These are phyloP conservation scores for Waitea zeae DNA, from an alignment of 1,284 basidiomycete species.

Conservation along the genomic window DNA sequence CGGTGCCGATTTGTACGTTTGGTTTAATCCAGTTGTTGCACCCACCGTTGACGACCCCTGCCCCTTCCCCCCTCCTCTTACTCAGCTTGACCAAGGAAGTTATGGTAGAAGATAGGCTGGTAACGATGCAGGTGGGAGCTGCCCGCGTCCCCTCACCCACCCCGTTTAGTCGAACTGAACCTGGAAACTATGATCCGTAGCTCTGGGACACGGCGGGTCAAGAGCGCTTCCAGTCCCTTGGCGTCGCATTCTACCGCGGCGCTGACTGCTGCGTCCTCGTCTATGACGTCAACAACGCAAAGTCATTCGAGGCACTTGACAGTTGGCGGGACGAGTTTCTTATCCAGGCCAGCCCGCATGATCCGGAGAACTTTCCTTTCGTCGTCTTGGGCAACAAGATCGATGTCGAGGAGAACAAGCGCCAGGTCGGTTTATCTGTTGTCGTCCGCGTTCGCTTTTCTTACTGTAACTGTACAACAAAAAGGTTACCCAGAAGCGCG, in stretches of 20 bases:
- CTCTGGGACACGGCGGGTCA: constrained; percentile 99
- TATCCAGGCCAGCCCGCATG: constrained; percentile 94
- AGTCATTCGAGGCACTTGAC: constrained; percentile 96
- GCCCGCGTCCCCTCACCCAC: constrained; percentile 1
- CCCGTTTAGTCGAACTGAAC: no score
- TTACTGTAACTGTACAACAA: constrained; percentile 2
- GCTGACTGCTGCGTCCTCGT: constrained; percentile 99
- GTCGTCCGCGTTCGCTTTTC: neutral
- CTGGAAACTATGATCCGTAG: constrained; percentile 27
- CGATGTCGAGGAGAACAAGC: constrained; percentile 97
- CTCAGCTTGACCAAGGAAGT: constrained; percentile 96
- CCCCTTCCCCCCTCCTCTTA: no score
- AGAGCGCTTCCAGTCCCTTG: constrained; percentile 97
- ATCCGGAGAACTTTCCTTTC: constrained; percentile 98
- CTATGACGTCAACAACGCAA: constrained; percentile 97
- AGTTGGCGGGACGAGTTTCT: constrained; percentile 97
- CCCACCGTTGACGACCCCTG: constrained; percentile 11
- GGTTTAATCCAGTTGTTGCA: constrained; percentile 3
- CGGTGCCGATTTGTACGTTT: constrained; percentile 72
- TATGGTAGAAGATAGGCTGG: constrained; percentile 93
- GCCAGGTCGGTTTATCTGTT: constrained; percentile 50
- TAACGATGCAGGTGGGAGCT: constrained; percentile 86
- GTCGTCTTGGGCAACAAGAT: constrained; percentile 99
- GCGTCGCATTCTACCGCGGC: constrained; percentile 97
- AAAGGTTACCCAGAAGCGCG: constrained; percentile 99